Conservation (phyloP, 345 rosid genomes). For the Eucalyptus marginata region DNA sequence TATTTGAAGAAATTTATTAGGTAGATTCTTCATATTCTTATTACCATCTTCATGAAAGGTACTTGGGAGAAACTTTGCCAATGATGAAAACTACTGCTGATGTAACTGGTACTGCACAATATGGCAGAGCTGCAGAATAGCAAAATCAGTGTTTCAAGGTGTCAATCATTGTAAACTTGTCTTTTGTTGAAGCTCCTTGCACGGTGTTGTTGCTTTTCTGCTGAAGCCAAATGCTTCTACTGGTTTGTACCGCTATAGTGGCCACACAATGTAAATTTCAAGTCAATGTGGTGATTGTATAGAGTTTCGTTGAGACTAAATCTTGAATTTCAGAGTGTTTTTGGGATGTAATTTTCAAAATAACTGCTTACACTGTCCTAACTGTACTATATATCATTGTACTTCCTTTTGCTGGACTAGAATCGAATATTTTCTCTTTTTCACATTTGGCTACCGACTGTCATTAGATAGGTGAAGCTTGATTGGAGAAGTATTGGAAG, state of each 20-base stretch:
- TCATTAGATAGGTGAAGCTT: not conserved
- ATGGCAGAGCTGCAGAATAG: not conserved
- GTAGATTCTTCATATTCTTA: not conserved
- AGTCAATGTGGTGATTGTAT: not conserved
- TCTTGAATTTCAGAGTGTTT: not conserved
- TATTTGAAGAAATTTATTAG: not conserved
- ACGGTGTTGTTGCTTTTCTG: not conserved
- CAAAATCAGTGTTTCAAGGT: not conserved
- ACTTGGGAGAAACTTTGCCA: not conserved
- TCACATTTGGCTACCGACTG: not conserved
- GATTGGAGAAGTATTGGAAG: not conserved
- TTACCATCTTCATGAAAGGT: not conserved
- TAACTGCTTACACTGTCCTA: not conserved
- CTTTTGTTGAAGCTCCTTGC: not conserved
- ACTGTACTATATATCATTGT: not conserved
- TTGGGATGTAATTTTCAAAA: not conserved
- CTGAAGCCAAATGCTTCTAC: not conserved
- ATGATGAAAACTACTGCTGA: not conserved
- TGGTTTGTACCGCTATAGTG: not conserved
- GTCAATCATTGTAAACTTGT: not conserved
- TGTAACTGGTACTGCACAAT: not conserved
- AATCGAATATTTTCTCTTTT: not conserved
- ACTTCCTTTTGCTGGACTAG: not conserved
- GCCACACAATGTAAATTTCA: not conserved
- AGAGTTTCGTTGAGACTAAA: not conserved